A percentile compares a stretch with the other conserved stretches of the same genome.
Conservation (phyloP, 1,284 basidiomycete genomes). For the Flammula alnicola region DNA sequence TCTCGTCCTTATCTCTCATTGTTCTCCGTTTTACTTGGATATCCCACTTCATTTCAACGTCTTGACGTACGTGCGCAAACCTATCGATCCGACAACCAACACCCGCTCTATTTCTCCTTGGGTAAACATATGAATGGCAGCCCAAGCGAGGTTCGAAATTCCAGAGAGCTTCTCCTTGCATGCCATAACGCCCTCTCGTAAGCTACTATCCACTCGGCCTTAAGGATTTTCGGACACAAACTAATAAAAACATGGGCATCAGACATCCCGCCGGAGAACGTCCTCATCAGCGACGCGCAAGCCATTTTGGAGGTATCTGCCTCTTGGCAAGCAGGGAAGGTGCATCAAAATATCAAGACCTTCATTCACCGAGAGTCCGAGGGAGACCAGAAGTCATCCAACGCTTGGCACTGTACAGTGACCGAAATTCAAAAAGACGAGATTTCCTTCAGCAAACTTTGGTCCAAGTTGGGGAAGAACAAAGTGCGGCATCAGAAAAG, state of each 20-base stretch:
- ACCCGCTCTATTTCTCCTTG: too few relatives aligned
- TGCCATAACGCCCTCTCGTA: slow-evolving; percentile 21
- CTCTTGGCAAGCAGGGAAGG: slow-evolving; percentile 26
- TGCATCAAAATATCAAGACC: slow-evolving; percentile 21
- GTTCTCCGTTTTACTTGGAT: too few relatives aligned
- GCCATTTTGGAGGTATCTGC: slow-evolving; percentile 26
- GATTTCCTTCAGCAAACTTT: slow-evolving; percentile 29
- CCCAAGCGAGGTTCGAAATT: slow-evolving; percentile 7
- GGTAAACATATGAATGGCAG: too few relatives aligned
- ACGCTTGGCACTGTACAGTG: slow-evolving; percentile 29
- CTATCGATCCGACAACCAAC: too few relatives aligned
- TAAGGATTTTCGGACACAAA: too few relatives aligned
- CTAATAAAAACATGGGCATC: not conserved
- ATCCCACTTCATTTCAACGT: too few relatives aligned
- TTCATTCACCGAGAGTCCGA: slow-evolving; percentile 12
- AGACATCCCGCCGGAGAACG: slow-evolving; percentile 27
- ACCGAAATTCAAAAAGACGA: slow-evolving; percentile 22
- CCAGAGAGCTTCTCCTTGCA: slow-evolving; percentile 18
- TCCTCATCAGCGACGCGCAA: slow-evolving; percentile 26
- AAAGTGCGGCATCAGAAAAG: slow-evolving; percentile 29
- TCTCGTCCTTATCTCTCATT: too few relatives aligned
- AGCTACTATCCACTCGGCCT: slow-evolving; percentile 2
- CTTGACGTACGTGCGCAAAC: too few relatives aligned
- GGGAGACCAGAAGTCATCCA: slow-evolving; percentile 7
- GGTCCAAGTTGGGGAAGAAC: slow-evolving; percentile 30